phyloP scores from a whole-genome alignment of 257 asterid genomes.

The Lavandula angustifolia region DNA sequence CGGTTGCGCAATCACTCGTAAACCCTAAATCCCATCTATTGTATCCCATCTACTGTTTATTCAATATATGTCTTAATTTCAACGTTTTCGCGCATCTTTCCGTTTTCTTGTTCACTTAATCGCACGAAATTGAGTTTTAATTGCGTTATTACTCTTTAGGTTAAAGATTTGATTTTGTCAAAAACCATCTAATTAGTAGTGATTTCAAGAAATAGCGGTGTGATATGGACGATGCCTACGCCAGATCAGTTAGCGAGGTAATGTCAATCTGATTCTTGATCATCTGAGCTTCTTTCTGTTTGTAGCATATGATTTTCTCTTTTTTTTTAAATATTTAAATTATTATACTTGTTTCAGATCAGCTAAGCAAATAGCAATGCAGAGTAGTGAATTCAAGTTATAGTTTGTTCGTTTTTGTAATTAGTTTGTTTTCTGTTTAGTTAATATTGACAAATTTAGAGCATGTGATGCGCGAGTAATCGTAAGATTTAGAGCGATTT shows the following conservation, averaged over 20 bases:
- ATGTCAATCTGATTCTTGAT: conserved; percentile 8
- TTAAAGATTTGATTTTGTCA: conserved; percentile 10
- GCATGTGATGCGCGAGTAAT: conserved; percentile 7
- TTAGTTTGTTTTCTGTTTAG: neutral
- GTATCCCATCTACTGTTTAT: no score
- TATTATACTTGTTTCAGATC: conserved; percentile 10
- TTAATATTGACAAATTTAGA: conserved; percentile 13
- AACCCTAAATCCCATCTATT: conserved; percentile 39
- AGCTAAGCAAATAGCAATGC: conserved; percentile 16
- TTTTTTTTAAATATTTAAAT: neutral
- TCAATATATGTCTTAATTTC: no score
- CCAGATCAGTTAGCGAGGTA: conserved; percentile 87
- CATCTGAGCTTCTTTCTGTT: neutral
- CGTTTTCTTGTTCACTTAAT: no score
- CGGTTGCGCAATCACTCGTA: conserved; percentile 24
- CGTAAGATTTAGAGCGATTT: neutral
- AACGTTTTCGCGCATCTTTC: no score
- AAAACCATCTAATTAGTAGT: neutral
- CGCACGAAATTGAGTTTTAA: no score
- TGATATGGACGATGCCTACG: conserved; percentile 91
- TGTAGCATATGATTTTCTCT: no score
- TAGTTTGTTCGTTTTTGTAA: conserved; percentile 15
- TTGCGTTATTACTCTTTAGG: neutral
- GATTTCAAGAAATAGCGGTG: conserved; percentile 25
- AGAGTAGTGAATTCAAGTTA: conserved; percentile 13